Conservation (phyloP, 768 basidiomycete genomes). For the Tricholoma bakamatsutake region DNA sequence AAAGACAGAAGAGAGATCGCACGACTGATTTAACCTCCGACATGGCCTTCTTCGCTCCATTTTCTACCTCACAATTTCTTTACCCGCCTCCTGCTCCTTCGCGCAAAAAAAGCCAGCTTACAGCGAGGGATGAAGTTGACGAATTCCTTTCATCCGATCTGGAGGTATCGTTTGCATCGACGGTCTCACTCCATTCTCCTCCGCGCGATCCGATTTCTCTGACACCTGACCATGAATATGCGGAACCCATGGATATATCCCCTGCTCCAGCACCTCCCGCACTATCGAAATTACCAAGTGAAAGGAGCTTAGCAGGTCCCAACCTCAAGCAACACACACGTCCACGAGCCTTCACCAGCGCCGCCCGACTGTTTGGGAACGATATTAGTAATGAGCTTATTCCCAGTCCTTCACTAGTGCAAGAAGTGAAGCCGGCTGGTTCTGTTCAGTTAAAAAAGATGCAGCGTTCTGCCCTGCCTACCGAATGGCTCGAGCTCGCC, state of each 20-base stretch:
- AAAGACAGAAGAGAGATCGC: conserved; percentile 39
- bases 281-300: conserved; percentile 17
- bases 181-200: conserved; percentile 74
- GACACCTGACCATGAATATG: conserved; percentile 41
- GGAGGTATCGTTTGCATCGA: conserved; percentile 79
- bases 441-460: conserved; percentile 46
- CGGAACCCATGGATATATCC: conserved; percentile 79
- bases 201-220: conserved; percentile 41
- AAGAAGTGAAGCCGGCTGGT: conserved; percentile 26
- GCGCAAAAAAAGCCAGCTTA: conserved; percentile 43
- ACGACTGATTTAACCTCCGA: conserved; percentile 23
- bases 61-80: conserved; percentile 32
- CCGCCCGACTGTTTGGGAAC: conserved; percentile 63
- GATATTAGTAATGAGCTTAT: conserved; percentile 59
- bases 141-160: conserved; percentile 71
- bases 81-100: conserved; percentile 40
- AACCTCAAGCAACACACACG: conserved; percentile 30
- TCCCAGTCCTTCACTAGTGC: conserved; percentile 26
- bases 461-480: conserved; percentile 59
- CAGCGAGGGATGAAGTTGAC: conserved; percentile 49
- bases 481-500: conserved; percentile 47
- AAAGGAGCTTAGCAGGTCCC: conserved; percentile 1
- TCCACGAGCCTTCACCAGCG: conserved; percentile 62
- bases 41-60: conserved; percentile 52
- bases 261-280: conserved; percentile 42